phyloP scores from a whole-genome alignment of 345 rosid species.

The Lumnitzera racemosa region DNA sequence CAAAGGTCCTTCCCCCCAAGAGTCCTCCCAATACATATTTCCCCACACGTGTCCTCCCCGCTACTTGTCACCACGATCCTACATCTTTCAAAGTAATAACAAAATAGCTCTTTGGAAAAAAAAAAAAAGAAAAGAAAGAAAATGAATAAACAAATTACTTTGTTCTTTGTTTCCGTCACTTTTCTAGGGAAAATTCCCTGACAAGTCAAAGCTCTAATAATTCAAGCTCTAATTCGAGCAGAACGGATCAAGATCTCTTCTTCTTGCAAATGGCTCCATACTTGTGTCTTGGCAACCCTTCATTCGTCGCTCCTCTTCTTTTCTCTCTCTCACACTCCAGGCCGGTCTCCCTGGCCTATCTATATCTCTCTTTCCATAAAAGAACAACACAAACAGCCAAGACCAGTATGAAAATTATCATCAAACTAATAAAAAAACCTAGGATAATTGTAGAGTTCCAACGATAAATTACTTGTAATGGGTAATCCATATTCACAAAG shows the following conservation, averaged over 20 bases:
- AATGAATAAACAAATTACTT: not conserved
- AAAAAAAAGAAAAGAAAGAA: not conserved
- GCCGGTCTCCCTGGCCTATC: too few species aligned
- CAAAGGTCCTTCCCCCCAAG: conserved; percentile 94
- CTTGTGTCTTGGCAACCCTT: conserved; percentile 84
- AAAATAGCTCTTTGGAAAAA: not conserved
- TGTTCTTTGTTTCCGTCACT: conserved; percentile 3
- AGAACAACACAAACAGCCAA: too few species aligned
- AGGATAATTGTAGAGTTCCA: too few species aligned
- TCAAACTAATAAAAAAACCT: too few species aligned
- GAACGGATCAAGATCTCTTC: conserved; percentile 70
- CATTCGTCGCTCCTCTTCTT: conserved; percentile 22
- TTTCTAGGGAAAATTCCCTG: not conserved
- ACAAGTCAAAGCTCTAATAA: not conserved
- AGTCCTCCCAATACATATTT: conserved; percentile 91
- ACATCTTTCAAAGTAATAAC: conserved; percentile 19
- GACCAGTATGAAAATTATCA: too few species aligned
- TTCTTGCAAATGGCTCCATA: conserved; percentile 99
- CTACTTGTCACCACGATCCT: conserved; percentile 32
- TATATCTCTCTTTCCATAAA: too few species aligned
- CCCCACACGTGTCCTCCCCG: conserved; percentile 88
- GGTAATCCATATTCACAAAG: too few species aligned
- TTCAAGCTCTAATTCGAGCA: conserved; percentile 14
- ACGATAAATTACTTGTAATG: too few species aligned
- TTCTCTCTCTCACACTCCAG: not conserved